These are phyloP conservation scores for Thecamonas trahens DNA, from an alignment of 78 protist species.

Conservation along the genomic window DNA sequence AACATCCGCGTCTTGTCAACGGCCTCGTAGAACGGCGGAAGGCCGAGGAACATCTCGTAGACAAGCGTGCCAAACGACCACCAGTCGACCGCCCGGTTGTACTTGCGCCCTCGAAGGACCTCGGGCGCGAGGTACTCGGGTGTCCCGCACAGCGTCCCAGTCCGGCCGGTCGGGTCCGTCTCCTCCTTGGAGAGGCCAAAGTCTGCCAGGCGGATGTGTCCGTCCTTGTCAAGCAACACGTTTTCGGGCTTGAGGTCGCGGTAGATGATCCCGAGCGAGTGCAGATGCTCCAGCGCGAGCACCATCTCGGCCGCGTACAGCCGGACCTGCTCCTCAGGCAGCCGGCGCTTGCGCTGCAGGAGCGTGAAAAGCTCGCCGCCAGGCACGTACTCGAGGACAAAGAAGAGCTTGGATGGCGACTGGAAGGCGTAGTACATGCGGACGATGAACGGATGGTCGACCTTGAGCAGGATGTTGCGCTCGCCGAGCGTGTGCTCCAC, in stretches of 20 bases:
- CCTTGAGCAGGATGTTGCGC: constrained; percentile 50
- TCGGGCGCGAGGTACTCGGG: constrained; percentile 91
- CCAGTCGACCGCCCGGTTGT: constrained; percentile 84
- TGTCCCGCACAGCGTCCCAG: constrained; percentile 95
- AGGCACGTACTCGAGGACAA: constrained; percentile 84
- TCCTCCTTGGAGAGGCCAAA: constrained; percentile 71
- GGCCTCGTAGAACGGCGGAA: background rate
- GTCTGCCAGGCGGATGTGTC: constrained; percentile 85
- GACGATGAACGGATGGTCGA: constrained; percentile 79
- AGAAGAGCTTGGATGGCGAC: constrained; percentile 77
- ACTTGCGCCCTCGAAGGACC: constrained; percentile 68
- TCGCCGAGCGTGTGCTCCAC: constrained; percentile 86
- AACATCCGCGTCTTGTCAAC: background rate
- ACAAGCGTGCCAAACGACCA: constrained; percentile 88
- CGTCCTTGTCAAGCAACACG: constrained; percentile 59
- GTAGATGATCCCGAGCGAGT: constrained; percentile 76
- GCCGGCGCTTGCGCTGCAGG: constrained; percentile 63
- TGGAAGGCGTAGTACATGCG: constrained; percentile 83
- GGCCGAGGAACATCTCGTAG: constrained; percentile 77
- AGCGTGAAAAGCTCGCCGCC: constrained; percentile 90
- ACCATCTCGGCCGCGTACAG: constrained; percentile 85
- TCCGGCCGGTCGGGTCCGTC: constrained; percentile 18
- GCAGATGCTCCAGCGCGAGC: constrained; percentile 83
- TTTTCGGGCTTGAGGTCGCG: constrained; percentile 81
- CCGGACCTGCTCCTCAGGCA: constrained; percentile 56